These are phyloP conservation scores for Neopestalotiopsis sp. DNA, from an alignment of 2,329 filamentous ascomycete species.

Conservation along the genomic window DNA sequence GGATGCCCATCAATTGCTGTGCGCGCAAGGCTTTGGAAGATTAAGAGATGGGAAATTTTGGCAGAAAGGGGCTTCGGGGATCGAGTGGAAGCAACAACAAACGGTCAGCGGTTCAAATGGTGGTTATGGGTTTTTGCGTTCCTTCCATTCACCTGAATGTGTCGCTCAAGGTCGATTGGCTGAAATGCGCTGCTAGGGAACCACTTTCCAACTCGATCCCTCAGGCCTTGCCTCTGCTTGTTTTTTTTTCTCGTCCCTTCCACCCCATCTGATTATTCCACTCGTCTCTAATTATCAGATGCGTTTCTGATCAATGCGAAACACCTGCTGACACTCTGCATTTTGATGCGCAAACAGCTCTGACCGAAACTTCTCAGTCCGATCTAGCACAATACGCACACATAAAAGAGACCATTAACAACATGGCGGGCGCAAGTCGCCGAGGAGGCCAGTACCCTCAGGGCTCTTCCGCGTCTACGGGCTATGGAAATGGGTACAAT, in stretches of 20 bases:
- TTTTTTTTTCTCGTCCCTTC: background rate
- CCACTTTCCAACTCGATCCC: background rate
- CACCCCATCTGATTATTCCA: background rate
- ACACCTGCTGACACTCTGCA: slow-evolving; percentile 7
- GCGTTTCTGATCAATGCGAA: background rate
- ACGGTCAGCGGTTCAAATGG: background rate
- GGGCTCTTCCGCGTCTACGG: background rate
- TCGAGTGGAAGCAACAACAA: background rate
- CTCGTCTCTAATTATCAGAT: background rate
- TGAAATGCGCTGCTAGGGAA: background rate
- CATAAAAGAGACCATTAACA: slow-evolving; percentile 19
- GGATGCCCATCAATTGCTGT: slow-evolving; percentile 40
- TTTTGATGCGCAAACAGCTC: slow-evolving; percentile 22
- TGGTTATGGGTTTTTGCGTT: background rate
- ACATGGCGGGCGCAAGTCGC: slow-evolving; percentile 14
- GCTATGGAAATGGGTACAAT: background rate
- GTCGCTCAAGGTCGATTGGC: background rate
- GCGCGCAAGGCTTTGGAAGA: slow-evolving; percentile 14
- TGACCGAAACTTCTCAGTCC: slow-evolving; percentile 27
- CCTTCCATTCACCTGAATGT: background rate
- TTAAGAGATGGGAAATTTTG: slow-evolving; percentile 12
- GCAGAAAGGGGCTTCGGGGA: background rate
- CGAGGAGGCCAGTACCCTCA: slow-evolving; percentile 12
- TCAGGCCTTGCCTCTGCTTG: background rate
- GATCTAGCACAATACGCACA: slow-evolving; percentile 25